Evolutionary conservation across 352 stramenopile species (phyloP).

Genomic region (Pythium vanterpoolii): DNA sequence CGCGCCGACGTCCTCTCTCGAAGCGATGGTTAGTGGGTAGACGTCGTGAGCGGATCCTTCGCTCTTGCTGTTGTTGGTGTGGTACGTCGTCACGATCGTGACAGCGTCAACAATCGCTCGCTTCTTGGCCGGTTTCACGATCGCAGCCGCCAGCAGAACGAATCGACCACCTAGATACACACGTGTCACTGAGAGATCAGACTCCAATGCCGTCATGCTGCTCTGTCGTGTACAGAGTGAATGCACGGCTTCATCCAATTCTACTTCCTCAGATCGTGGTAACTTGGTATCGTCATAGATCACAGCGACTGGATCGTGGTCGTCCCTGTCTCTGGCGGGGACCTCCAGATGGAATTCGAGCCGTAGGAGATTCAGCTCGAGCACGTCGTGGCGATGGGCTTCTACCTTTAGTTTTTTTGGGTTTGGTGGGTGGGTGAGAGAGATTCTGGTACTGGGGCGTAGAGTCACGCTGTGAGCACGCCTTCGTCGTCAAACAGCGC

Average conservation of each 20-base stretch:
- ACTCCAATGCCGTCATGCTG: constrained; percentile 23
- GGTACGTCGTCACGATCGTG: background rate
- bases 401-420: constrained; percentile 1
- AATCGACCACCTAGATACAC: constrained; percentile 20
- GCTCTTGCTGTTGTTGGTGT: background rate
- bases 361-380: constrained; percentile 35
- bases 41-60: background rate
- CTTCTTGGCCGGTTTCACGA: background rate
- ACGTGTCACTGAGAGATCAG: constrained; percentile 22
- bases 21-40: background rate
- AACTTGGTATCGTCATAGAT: constrained; percentile 12
- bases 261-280: constrained; percentile 18
- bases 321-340: background rate
- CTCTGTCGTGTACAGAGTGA: constrained; percentile 29
- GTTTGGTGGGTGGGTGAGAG: background rate
- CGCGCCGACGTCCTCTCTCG: background rate
- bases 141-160: constrained; percentile 26
- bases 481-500: constrained; percentile 41
- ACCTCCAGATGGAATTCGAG: constrained; percentile 40
- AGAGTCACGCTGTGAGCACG: constrained; percentile 37
- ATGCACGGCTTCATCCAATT: constrained; percentile 25
- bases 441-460: background rate
- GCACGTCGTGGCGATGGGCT: constrained; percentile 13
- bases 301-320: constrained; percentile 12
- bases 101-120: background rate